A percentile compares a stretch with the other conserved stretches of the same genome.
Evolutionary conservation across 2,329 filamentous ascomycete species (phyloP).

Genomic region (Uncinocarpus reesii): DNA sequence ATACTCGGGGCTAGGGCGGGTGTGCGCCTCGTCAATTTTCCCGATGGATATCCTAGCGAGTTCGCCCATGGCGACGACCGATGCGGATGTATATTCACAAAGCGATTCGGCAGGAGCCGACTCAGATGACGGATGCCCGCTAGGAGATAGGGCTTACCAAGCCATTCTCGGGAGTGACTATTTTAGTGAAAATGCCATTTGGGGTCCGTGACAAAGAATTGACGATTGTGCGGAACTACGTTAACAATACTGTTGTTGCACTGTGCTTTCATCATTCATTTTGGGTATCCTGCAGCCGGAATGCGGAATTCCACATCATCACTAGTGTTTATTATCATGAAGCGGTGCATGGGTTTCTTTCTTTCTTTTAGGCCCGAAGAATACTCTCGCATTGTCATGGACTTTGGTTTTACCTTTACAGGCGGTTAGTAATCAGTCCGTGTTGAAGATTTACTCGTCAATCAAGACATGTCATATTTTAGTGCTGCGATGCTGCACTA

Average conservation of each 20-base stretch:
- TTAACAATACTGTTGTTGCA: not conserved
- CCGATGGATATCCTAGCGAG: conserved; percentile 11
- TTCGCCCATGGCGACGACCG: conserved; percentile 14
- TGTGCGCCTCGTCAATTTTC: conserved; percentile 9
- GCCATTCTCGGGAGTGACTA: conserved; percentile 12
- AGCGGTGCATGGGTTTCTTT: conserved; percentile 1
- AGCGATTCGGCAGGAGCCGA: conserved; percentile 15
- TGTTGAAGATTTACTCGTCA: too few species aligned
- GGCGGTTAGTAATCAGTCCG: too few species aligned
- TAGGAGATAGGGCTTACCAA: conserved; percentile 14
- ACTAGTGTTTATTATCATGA: conserved; percentile 1
- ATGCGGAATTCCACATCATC: not conserved
- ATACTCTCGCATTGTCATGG: conserved; percentile 1
- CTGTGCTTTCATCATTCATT: not conserved
- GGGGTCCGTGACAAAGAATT: conserved; percentile 15
- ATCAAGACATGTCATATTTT: not conserved
- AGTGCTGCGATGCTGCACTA: not conserved
- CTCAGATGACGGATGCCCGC: conserved; percentile 16
- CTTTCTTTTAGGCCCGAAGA: not conserved
- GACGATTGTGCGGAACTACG: not conserved
- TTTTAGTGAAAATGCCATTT: conserved; percentile 14
- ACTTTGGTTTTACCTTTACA: not conserved
- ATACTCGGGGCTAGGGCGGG: not conserved
- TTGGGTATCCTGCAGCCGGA: not conserved
- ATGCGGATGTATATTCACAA: conserved; percentile 14